Base-by-base conservation (phyloP, 1,284 basidiomycete species). In the Porodaedalea pini region DNA sequence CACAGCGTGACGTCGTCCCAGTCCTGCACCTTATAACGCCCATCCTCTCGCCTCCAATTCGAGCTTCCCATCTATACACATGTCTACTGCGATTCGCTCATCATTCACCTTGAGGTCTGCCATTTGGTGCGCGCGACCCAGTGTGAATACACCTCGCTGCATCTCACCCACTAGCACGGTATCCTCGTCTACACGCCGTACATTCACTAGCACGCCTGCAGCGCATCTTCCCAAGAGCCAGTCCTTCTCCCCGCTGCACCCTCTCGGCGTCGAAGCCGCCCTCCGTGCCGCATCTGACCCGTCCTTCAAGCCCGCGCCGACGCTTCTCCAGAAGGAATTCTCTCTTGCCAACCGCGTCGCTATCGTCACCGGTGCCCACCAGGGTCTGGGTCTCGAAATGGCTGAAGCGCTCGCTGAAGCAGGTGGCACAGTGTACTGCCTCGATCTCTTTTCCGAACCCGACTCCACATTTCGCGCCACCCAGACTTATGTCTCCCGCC, bases 301-400 rank as follows among this genome's bases (percentile, higher is more conserved):
- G 5, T 63, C 65, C 1, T 58, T 71, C 41, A 61, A 63, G 17
- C 71, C 74, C 15, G 70, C 69, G 4, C 70, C 79, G 25, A 81
- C 78, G 68, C 78, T 90, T 64, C 85, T 80, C 27, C 93, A 41
- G n/a, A n/a, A n/a, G n/a, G n/a, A n/a, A n/a, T n/a, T n/a, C n/a
- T n/a, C n/a, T n/a, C n/a, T n/a, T n/a, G 74, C 73, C 17, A 85
- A 85, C 65, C 83, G 87, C 23, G 88, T 90, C 15, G 85, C 81
- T 34, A 75, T 93, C 60, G 82, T 92, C 44, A 88, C 90, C 0
- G 90, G 90, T 7, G 91, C 78, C 2, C 90, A 89, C 65, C 79
- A 90, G 49, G 92, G 92, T 1, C 79, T 94, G 10, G 91, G 92
- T 3, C 79, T 94, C 39, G 89, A 91, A 71, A 87, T 90, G 81